These are phyloP conservation scores for Colletotrichum sansevieriae DNA, from an alignment of 2,329 filamentous ascomycete species.

Conservation along the genomic window DNA sequence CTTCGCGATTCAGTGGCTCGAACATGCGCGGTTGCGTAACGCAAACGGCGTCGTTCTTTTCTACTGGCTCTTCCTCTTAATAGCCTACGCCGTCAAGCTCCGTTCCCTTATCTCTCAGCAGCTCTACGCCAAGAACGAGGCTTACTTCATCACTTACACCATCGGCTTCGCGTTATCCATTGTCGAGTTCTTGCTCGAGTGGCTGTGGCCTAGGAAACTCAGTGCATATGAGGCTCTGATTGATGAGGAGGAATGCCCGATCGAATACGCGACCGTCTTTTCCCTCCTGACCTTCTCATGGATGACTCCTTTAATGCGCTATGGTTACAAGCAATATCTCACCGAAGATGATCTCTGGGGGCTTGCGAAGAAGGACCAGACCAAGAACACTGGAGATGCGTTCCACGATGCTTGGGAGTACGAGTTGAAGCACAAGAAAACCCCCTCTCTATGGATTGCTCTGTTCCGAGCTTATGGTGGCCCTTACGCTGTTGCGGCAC, in stretches of 20 bases:
- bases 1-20: constrained; percentile 85
- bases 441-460: constrained; percentile 89
- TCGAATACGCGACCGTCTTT: constrained; percentile 94
- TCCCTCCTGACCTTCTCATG: constrained; percentile 94
- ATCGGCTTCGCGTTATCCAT: constrained; percentile 78
- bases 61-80: constrained; percentile 90
- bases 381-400: constrained; percentile 75
- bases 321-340: constrained; percentile 90
- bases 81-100: constrained; percentile 84
- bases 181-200: constrained; percentile 83
- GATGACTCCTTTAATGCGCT: constrained; percentile 99
- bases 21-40: constrained; percentile 85
- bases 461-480: constrained; percentile 87
- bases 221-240: constrained; percentile 70
- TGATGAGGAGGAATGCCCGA: constrained; percentile 75
- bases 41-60: constrained; percentile 90
- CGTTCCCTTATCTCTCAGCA: constrained; percentile 87
- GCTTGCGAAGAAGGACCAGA: constrained; percentile 83
- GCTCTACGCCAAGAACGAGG: constrained; percentile 72
- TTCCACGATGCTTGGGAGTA: constrained; percentile 83
- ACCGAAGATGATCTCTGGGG: constrained; percentile 98
- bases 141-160: constrained; percentile 84
- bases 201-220: constrained; percentile 84
- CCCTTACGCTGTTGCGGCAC: constrained; percentile 82
- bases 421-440: constrained; percentile 75